Base-by-base conservation (phyloP, 441 rosid genomes). In the Iberis amara region DNA sequence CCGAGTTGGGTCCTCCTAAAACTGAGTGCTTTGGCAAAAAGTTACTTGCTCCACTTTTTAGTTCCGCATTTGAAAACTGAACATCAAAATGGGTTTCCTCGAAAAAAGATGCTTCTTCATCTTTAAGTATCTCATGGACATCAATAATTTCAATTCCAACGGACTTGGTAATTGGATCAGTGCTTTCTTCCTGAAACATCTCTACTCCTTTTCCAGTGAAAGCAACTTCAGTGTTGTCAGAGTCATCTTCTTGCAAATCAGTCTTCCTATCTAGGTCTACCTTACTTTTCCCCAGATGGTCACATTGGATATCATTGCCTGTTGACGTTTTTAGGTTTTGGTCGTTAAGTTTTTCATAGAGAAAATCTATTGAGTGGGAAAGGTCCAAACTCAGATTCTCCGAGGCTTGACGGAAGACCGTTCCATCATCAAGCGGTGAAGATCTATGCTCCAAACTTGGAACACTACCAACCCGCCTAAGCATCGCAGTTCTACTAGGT, bases 301-400 rank as follows among this genome's bases (percentile, higher is more conserved):
- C 68, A 44, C 55, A 30, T 13, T 54, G 44, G 30, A 28, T 41
- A 49, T 58, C 68, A 54, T 11, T 57, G 53, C 64, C 65, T 48
- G 71, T 55, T 24, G 76, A 55, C 39, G 56, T 55, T 44, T 58
- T 57, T 53, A 58, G 68, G 59, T 59, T 71, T 64, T 52, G 77
- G 52, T 81, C 88, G 55, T 70, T 59, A 30, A 83, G 73, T 68
- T 83, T 87, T 72, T 80, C 77, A 63, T 74, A 80, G 13, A 81
- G 77, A 64, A 66, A 68, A 52, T 62, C 72, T 8, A 78, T 52
- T 8, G 90, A 85, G 52, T 71, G 68, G 5, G 88, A 72, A 58
- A 87, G 85, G 59, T 82, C 94, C 46, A 73, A 51, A 26, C 77
- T 78, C 23, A 65, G 52, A 49, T 60, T 59, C 15, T 79, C 77